Percentiles rank a stretch among this genome's conserved stretches.
Conservation (phyloP, 108 stramenopile genomes). For the Poteriospumella lacustris region DNA sequence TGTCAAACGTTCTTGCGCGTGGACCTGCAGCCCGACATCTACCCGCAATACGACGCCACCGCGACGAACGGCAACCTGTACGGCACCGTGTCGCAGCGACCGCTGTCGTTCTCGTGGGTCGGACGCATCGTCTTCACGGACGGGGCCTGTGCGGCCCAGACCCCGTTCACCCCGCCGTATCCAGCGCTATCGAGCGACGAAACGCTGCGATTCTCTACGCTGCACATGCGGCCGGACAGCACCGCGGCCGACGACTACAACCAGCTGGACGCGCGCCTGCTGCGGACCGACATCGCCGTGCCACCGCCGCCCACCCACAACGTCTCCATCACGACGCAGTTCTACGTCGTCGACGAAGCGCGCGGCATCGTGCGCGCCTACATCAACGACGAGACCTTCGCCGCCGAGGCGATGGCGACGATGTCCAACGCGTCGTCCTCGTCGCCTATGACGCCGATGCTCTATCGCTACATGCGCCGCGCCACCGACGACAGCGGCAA, state of each 20-base stretch:
- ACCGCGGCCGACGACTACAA: constrained; percentile 4
- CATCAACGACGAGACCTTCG: background rate
- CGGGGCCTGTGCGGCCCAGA: no score
- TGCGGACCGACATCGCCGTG: no score
- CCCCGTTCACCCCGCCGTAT: no score
- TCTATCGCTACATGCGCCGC: no score
- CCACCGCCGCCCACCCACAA: no score
- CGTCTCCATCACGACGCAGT: background rate
- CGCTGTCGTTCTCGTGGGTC: background rate
- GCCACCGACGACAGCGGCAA: no score
- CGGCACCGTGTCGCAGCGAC: background rate
- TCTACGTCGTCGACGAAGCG: background rate
- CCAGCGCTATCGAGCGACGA: no score
- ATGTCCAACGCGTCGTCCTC: no score
- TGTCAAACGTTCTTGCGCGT: background rate
- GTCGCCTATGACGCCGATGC: no score
- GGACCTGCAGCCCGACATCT: background rate
- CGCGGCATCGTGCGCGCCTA: background rate
- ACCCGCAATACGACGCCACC: background rate
- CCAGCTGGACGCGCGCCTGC: background rate
- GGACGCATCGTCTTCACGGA: background rate
- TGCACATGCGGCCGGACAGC: no score
- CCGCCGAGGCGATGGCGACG: no score
- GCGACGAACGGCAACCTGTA: background rate
- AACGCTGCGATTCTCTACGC: no score